Evolutionary conservation across 129 eudicot species (phyloP), one percentile per base, ranked within the genome.

Genomic region (Artemisia tridentata): DNA sequence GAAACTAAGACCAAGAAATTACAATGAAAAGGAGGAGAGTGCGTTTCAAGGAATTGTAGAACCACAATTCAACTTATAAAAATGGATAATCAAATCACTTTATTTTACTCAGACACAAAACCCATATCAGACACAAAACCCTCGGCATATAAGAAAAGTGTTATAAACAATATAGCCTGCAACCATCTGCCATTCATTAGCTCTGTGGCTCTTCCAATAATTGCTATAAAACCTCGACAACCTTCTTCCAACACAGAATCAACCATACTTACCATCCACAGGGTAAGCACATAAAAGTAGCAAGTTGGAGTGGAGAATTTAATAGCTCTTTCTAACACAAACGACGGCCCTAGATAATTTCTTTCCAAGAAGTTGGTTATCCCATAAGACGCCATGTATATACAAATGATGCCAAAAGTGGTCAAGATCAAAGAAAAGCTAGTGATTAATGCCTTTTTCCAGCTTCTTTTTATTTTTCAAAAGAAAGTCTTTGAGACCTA

Each of bases 181-280:
- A 68, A 12, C 11, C 48, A 18, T 27, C 43, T 68, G 6, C 68
- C 72, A 17, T 67, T 79, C 53, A 73, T 67, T 63, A 73, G 20
- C 31, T 59, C 72, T 13, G 14, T n/a, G 17, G 79, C 72, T 61
- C 72, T 61, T 59, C 67, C 60, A 16, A 79, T 73, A 16, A 79
- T 73, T 23, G 79, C 75, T 45, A 61, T 68, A 29, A 68, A 70
- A 18, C 82, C 78, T 12, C 71, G 50, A 7, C 9, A 5, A 49
- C 60, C 74, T 47, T 69, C 59, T 50, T 69, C 81, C 4, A 79
- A 4, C 14, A 72, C 71, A 4, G 82, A 79, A 72, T 72, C 82
- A 47, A 54, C 54, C 21, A 68, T 38, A 68, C 75, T 79, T 72
- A 79, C 4, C 43, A 21, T 73, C 79, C 75, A 68, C 16, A 68